Conservation (phyloP, 371 early-diverging fungal species). For the Rhizopus microsporus region DNA sequence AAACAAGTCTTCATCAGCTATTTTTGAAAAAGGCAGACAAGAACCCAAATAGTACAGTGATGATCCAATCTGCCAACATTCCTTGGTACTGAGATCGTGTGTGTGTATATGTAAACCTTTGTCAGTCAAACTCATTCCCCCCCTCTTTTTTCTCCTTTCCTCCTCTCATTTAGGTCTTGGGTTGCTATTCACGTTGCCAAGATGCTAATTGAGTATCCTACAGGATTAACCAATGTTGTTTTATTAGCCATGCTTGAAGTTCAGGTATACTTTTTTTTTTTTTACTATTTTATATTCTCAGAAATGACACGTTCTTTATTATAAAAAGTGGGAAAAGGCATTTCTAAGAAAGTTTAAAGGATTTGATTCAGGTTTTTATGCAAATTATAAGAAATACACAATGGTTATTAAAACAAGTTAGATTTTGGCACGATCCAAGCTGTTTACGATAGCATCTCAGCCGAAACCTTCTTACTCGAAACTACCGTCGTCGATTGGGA, state of each 20-base stretch:
- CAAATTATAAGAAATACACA: background rate
- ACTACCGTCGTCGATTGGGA: slow-evolving; percentile 12
- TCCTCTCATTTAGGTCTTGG: slow-evolving; percentile 25
- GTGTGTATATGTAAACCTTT: too few species aligned
- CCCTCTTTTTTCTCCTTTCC: background rate
- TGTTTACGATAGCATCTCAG: slow-evolving; percentile 15
- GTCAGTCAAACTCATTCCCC: too few species aligned
- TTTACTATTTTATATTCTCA: background rate
- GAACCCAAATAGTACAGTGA: slow-evolving; percentile 10
- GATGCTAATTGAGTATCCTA: slow-evolving; percentile 23
- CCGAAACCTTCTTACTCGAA: slow-evolving; percentile 19
- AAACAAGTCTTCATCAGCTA: slow-evolving; percentile 12
- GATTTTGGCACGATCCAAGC: slow-evolving; percentile 24
- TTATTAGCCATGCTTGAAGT: slow-evolving; percentile 26
- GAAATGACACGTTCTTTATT: background rate
- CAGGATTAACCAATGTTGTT: slow-evolving; percentile 23
- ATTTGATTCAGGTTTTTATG: slow-evolving; percentile 17
- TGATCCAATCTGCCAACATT: slow-evolving; percentile 14
- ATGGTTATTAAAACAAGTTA: background rate
- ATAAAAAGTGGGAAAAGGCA: slow-evolving; percentile 25
- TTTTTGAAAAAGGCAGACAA: slow-evolving; percentile 23
- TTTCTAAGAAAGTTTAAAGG: slow-evolving; percentile 24
- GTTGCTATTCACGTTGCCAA: slow-evolving; percentile 22
- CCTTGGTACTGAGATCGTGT: slow-evolving; percentile 14
- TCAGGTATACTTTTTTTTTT: slow-evolving; percentile 10